Conservation (phyloP, 108 stramenopile genomes). For the Heterococcus sp. region DNA sequence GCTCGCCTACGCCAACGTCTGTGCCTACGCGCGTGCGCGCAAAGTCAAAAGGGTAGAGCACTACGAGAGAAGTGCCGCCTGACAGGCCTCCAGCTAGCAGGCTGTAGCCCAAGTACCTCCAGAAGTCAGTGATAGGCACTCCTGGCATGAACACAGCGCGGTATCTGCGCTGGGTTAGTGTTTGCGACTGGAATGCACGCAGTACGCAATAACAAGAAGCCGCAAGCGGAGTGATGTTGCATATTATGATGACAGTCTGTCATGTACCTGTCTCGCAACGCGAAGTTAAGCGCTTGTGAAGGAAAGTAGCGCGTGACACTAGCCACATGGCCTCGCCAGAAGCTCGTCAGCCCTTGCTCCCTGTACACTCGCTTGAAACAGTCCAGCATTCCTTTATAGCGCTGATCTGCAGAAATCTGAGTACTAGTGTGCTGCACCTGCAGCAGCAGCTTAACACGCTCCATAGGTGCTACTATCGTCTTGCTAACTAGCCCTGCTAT, state of each 20-base stretch:
- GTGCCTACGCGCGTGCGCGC: conserved; percentile 97
- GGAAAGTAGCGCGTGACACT: conserved; percentile 99
- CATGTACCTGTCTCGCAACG: conserved; percentile 82
- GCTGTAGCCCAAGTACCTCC: conserved; percentile 88
- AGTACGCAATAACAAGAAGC: neutral
- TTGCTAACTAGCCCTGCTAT: conserved; percentile 11
- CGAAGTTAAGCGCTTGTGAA: conserved; percentile 98
- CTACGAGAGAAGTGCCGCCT: conserved; percentile 85
- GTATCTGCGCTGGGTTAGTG: conserved; percentile 53
- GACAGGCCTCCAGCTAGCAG: conserved; percentile 92
- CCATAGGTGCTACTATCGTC: conserved; percentile 77
- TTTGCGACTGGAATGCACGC: neutral
- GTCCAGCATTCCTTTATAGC: conserved; percentile 95
- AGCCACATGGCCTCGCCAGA: conserved; percentile 96
- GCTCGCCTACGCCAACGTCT: conserved; percentile 82
- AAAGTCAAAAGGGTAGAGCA: conserved; percentile 97
- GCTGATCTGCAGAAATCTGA: conserved; percentile 92
- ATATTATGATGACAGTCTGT: no score
- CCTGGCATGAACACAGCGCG: conserved; percentile 90
- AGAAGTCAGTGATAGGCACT: conserved; percentile 88
- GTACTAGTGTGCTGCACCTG: conserved; percentile 94
- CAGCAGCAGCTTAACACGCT: conserved; percentile 98
- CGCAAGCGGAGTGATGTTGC: neutral
- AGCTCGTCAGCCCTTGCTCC: conserved; percentile 73
- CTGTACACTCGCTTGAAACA: conserved; percentile 90